A percentile compares a stretch with the other conserved stretches of the same genome.
phyloP scores from a whole-genome alignment of 2,329 filamentous ascomycete genomes.

The Aspergillus quadricinctus region DNA sequence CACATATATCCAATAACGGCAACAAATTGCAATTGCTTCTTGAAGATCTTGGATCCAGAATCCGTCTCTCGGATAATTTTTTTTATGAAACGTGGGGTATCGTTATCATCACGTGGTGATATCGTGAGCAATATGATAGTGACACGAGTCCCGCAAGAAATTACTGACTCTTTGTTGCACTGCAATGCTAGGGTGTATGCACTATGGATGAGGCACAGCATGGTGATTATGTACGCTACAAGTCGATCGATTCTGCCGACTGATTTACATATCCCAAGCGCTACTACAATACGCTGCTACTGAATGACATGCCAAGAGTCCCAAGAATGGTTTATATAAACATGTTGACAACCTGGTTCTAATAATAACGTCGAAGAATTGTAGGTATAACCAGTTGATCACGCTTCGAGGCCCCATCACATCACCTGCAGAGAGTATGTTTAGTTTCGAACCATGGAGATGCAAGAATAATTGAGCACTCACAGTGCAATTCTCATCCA shows the following conservation, averaged over 20 bases:
- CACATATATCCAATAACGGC: not conserved
- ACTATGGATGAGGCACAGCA: not conserved
- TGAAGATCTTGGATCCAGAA: not conserved
- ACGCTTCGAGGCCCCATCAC: slow-evolving; percentile 13
- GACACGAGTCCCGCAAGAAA: too few species aligned
- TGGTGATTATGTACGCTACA: too few species aligned
- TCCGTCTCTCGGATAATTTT: not conserved
- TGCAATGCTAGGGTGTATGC: not conserved
- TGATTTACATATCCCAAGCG: not conserved
- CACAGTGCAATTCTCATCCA: slow-evolving; percentile 45
- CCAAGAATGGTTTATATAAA: not conserved
- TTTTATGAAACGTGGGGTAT: not conserved
- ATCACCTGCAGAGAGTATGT: slow-evolving; percentile 23
- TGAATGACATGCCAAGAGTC: not conserved
- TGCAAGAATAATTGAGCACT: slow-evolving; percentile 11
- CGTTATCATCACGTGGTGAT: not conserved
- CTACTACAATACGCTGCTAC: not conserved
- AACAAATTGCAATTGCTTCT: not conserved
- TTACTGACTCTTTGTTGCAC: not conserved
- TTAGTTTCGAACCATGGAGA: not conserved
- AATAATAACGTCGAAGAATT: not conserved
- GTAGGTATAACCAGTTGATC: not conserved
- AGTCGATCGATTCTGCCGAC: not conserved
- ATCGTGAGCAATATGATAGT: not conserved
- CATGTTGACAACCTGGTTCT: not conserved